These are phyloP conservation scores for Anaeromyces robustus DNA, from an alignment of 192 early-diverging fungal genomes.

Conservation along the genomic window DNA sequence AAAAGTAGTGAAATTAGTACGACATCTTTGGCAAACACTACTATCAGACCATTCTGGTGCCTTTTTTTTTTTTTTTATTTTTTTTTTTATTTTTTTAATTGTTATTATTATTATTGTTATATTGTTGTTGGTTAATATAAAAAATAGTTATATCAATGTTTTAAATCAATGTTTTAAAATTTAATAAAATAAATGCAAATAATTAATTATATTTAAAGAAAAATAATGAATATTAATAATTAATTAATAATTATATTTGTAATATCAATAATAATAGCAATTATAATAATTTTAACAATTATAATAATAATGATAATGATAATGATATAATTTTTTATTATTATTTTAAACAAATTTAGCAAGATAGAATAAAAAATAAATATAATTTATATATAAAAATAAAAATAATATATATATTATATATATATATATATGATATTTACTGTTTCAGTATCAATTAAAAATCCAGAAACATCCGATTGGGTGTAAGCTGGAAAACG, in stretches of 20 bases:
- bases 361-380: no score
- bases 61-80: constrained; percentile 12
- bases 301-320: no score
- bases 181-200: no score
- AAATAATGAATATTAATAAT: not conserved
- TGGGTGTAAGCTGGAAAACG: constrained; percentile 54
- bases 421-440: constrained; percentile 3
- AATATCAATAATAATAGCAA: no score
- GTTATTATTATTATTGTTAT: no score
- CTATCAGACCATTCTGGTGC: constrained; percentile 95
- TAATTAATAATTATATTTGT: not conserved
- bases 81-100: not conserved
- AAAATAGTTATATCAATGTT: no score
- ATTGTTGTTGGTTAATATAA: no score
- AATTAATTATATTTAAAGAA: no score
- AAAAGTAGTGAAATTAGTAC: constrained; percentile 79
- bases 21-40: constrained; percentile 84
- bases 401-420: not conserved
- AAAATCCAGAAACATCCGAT: constrained; percentile 28
- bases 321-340: not conserved
- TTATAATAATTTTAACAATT: no score
- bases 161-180: no score
- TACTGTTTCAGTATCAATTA: constrained; percentile 80
- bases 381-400: not conserved
- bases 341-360: no score